Percentiles rank a stretch among this genome's conserved stretches.
phyloP scores from a whole-genome alignment of 345 rosid species.

The Populus tremula region DNA sequence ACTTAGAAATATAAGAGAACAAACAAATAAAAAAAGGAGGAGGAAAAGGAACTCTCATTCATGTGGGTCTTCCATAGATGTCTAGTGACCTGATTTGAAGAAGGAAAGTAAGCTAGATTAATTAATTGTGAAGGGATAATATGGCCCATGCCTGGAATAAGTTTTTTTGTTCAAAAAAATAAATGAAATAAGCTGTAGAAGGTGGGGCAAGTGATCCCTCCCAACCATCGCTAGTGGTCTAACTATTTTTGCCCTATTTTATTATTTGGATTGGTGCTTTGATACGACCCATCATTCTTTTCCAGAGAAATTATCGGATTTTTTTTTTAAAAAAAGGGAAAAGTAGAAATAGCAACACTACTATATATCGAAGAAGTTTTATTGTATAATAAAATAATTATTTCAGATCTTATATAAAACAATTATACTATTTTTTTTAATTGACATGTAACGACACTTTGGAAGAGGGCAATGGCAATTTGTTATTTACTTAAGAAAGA shows the following conservation, averaged over 20 bases:
- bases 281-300: slow-evolving; percentile 25
- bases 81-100: slow-evolving; percentile 5
- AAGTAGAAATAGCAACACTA: neutral
- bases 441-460: no score
- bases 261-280: slow-evolving; percentile 10
- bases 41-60: slow-evolving; percentile 12
- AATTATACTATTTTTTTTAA: neutral
- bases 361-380: neutral
- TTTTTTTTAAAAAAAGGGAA: neutral
- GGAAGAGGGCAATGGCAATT: no score
- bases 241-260: slow-evolving; percentile 1
- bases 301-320: neutral
- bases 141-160: slow-evolving; percentile 8
- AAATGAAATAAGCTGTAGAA: neutral
- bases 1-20: slow-evolving; percentile 5
- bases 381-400: neutral
- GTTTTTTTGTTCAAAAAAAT: neutral
- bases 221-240: slow-evolving; percentile 38
- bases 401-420: neutral
- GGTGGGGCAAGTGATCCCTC: slow-evolving; percentile 38
- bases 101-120: slow-evolving; percentile 20
- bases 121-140: neutral
- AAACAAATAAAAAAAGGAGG: slow-evolving; percentile 15
- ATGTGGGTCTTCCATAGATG: slow-evolving; percentile 11
- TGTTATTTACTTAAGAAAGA: no score